Percentiles rank a stretch among this genome's conserved stretches.
phyloP scores from a whole-genome alignment of 148 eudicot species.

The Cornus suecica region DNA sequence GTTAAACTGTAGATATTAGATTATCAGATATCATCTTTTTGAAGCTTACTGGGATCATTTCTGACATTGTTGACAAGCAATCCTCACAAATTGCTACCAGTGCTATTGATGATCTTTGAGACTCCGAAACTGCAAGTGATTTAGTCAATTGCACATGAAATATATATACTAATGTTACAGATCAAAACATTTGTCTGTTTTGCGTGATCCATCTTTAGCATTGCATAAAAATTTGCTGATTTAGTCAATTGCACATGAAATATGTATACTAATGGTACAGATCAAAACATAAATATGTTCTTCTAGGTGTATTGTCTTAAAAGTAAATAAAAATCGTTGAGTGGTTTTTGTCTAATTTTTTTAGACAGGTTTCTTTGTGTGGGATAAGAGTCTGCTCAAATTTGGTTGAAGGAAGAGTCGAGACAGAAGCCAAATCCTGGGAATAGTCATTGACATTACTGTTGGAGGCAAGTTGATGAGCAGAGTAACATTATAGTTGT shows the following conservation, averaged over 20 bases:
- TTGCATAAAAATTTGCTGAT: background rate
- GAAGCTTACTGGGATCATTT: conserved; percentile 57
- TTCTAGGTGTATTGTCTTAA: background rate
- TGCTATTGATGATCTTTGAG: conserved; percentile 94
- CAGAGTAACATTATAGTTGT: no score
- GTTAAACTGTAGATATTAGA: no score
- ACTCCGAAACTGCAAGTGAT: conserved; percentile 79
- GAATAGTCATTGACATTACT: no score
- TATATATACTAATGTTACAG: no score
- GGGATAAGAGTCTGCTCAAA: conserved; percentile 99
- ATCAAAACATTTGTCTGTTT: no score
- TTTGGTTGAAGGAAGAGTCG: conserved; percentile 64
- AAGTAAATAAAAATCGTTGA: background rate
- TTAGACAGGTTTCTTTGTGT: conserved; percentile 81
- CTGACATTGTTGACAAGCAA: conserved; percentile 95
- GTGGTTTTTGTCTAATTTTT: background rate
- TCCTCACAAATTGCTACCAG: conserved; percentile 99
- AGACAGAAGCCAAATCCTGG: no score
- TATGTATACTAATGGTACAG: no score
- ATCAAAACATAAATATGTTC: background rate
- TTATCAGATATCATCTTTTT: no score
- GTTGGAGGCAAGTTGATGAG: background rate
- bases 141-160: background rate
- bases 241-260: background rate
- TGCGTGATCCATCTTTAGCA: background rate